These are phyloP conservation scores for Cryptosporidium canis DNA, from an alignment of 169 alveolate genomes.

Conservation along the genomic window DNA sequence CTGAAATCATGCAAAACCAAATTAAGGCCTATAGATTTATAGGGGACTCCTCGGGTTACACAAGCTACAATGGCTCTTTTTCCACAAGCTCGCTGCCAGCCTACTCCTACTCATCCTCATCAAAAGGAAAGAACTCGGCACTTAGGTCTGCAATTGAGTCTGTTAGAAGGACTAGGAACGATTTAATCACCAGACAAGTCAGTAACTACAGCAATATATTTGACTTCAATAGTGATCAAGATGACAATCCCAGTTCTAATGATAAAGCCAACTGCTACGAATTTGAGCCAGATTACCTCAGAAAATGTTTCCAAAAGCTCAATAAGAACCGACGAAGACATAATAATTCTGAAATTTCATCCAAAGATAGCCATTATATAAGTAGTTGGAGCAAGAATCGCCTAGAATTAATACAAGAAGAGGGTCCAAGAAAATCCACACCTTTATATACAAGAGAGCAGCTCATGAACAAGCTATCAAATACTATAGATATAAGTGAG, in stretches of 20 bases:
- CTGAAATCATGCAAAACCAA: not conserved
- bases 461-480: slow-evolving; percentile 43
- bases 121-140: not conserved
- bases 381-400: not conserved
- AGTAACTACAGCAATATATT: not conserved
- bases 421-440: not conserved
- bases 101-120: not conserved
- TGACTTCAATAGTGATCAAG: not conserved
- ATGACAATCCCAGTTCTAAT: not conserved
- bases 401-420: not conserved
- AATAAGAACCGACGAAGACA: not conserved
- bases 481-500: slow-evolving; percentile 56
- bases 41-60: slow-evolving; percentile 1
- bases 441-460: slow-evolving; percentile 28
- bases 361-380: not conserved
- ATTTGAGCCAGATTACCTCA: not conserved
- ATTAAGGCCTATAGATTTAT: slow-evolving; percentile 19
- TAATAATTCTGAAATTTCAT: not conserved
- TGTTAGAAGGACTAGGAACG: slow-evolving; percentile 6
- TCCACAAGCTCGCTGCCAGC: not conserved
- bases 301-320: not conserved
- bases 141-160: slow-evolving; percentile 35
- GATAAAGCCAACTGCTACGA: not conserved
- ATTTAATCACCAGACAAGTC: not conserved
- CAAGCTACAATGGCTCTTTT: not conserved